Evolutionary conservation across 2,329 filamentous ascomycete genomes (phyloP), one percentile per base, ranked within the genome.

Genomic region (Cryphonectria japonica): DNA sequence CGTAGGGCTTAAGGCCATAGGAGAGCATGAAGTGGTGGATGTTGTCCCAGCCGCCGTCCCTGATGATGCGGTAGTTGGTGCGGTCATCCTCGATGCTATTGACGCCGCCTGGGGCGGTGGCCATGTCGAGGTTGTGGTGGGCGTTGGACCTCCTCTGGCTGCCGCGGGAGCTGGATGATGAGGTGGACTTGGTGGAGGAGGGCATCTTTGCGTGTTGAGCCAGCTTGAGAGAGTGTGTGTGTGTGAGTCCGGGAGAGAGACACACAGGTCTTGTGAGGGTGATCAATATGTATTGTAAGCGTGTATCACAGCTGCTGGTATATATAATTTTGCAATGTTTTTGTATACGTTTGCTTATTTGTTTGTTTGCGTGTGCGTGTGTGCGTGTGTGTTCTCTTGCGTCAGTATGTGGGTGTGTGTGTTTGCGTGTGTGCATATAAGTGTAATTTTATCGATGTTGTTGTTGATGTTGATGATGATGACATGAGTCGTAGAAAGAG

Each of bases 1-100:
- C 69, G 63, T 73, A 73, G 4, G 71, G 71, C 69, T 73, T 73
- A 32, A 73, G 63, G 37, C 71, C 71, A 9, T 73, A 73, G 7
- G 71, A 73, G 22, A 73, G 69, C 71, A 73, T 73, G 63, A 73
- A 73, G 62, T 73, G 71, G 63, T 73, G 71, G 37, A 73, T 52
- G 63, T 67, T 73, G 69, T 73, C 71, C 71, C 71, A 73, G 11
- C 71, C 71, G 3, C 71, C 71, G 16, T 73, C 71, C 19, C 71
- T 66, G 66, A 73, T 68, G 39, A 73, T 73, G 43, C 71, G 69
- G 66, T 73, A 73, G 68, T 73, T 73, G 19, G 71, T 73, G 34
- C 71, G 57, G 65, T 73, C 71, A 57, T 73, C 71, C 66, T 73
- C 71, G 57, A 69, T 67, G 57, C 59, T 63, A 22, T 59, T 46